Evolutionary conservation across 208 protist species (phyloP).

Genomic region (Entamoeba invadens): DNA sequence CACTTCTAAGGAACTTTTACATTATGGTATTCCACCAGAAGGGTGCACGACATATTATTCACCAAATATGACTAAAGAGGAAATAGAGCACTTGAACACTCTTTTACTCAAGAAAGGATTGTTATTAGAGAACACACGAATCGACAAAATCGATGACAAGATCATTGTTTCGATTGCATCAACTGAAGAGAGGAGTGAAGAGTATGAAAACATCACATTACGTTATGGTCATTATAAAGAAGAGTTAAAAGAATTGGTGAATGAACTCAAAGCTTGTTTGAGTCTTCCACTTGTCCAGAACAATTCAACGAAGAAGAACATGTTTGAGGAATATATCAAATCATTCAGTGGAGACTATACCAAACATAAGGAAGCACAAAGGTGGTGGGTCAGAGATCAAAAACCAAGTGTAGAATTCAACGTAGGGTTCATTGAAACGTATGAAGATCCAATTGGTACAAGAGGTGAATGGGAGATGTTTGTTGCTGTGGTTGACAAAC

Average conservation of each 20-base stretch:
- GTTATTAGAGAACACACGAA: neutral
- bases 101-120: neutral
- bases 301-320: neutral
- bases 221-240: neutral
- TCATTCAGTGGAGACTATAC: neutral
- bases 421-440: constrained; percentile 35
- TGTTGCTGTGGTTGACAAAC: neutral
- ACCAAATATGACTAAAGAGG: neutral
- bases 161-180: neutral
- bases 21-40: neutral
- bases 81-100: neutral
- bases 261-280: neutral
- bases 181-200: neutral
- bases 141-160: neutral
- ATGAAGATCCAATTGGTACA: constrained; percentile 30
- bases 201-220: neutral
- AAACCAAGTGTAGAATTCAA: constrained; percentile 28
- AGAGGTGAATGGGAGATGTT: constrained; percentile 18
- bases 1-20: neutral
- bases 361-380: neutral
- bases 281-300: neutral
- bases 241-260: neutral
- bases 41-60: neutral
- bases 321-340: neutral
- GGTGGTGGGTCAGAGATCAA: constrained; percentile 8